Conservation (phyloP, 495 filamentous ascomycete species). For the Antarctomyces pellizariae region DNA sequence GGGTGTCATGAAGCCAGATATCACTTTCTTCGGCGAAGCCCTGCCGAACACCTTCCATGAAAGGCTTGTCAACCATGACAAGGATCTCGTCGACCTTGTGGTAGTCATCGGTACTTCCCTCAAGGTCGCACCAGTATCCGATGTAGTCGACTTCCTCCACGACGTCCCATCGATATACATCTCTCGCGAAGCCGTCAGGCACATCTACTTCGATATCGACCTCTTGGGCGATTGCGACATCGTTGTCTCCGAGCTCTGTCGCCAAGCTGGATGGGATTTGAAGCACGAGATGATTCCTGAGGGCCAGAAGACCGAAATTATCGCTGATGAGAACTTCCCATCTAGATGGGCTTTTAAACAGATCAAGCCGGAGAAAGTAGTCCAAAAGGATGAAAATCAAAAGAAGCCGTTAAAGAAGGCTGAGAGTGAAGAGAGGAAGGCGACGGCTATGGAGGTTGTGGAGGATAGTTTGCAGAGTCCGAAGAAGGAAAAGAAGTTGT, state of each 20-base stretch:
- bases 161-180: conserved; percentile 88
- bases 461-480: no score
- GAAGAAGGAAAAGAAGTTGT: no score
- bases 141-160: conserved; percentile 58
- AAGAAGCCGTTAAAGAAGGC: no score
- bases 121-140: conserved; percentile 84
- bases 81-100: conserved; percentile 63
- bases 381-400: no score
- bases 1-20: conserved; percentile 97
- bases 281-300: conserved; percentile 69
- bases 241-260: conserved; percentile 72
- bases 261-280: conserved; percentile 67
- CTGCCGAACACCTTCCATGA: conserved; percentile 69
- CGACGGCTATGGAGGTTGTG: no score
- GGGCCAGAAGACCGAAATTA: conserved; percentile 32
- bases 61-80: conserved; percentile 57
- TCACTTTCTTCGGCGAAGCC: conserved; percentile 89
- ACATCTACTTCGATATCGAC: conserved; percentile 89
- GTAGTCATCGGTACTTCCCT: conserved; percentile 93
- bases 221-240: conserved; percentile 84
- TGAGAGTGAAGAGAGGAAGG: no score
- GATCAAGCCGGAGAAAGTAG: no score
- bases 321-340: conserved; percentile 33
- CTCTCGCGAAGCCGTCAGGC: conserved; percentile 60
- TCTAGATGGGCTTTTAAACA: conserved; percentile 46